Base-by-base conservation (phyloP, 2,329 filamentous ascomycete species). In the Dryadomyces quercus-mongolicae region DNA sequence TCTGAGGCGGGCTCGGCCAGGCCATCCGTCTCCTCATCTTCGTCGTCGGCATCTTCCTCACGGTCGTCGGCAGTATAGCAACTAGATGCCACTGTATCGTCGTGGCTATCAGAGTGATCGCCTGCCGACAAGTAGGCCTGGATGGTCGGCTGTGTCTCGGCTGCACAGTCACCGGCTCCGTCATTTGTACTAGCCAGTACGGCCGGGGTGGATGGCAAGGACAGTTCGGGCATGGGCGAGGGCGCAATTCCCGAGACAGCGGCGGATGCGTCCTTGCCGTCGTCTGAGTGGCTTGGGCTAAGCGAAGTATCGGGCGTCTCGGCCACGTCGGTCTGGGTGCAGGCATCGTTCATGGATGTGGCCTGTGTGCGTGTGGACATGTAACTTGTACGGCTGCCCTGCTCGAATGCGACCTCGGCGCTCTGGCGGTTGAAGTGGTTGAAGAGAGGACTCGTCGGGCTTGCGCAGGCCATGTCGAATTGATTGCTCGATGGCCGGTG, bases 401-500 rank as follows among this genome's bases (percentile, higher is more conserved):
- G 75, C 47, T 60, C 69, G 5, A 74, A 74, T 16, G 71, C 66
- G 50, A 71, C 74, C 58, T 90, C 86, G 21, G 82, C 71, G 68
- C 88, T 95, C 64, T 80, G 81, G 57, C 86, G 67, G 71, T 82
- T 68, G 57, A 75, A 76, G 56, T 72, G 76, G 52, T 72, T 71
- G 55, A 75, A 78, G n/a, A 82, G 71, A 1, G 90, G 88, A 66
- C 88, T 95, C 10, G 81, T 81, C 1, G 88, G 85, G 52, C 77
- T 81, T 3, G 88, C 86, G 3, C 88, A 86, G 60, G 82, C 82
- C 36, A 43, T 15, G 68, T 92, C 88, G 66, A 96, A 94, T 60
- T 86, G 81, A 55, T 85, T 88, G 71, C 85, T 89, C 22, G 80
- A 75, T 2, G 90, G 88, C 54, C 88, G 76, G 53, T 80, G 74